These are phyloP conservation scores for Fragaria iinumae DNA, from an alignment of 306 rosid genomes.

Conservation along the genomic window DNA sequence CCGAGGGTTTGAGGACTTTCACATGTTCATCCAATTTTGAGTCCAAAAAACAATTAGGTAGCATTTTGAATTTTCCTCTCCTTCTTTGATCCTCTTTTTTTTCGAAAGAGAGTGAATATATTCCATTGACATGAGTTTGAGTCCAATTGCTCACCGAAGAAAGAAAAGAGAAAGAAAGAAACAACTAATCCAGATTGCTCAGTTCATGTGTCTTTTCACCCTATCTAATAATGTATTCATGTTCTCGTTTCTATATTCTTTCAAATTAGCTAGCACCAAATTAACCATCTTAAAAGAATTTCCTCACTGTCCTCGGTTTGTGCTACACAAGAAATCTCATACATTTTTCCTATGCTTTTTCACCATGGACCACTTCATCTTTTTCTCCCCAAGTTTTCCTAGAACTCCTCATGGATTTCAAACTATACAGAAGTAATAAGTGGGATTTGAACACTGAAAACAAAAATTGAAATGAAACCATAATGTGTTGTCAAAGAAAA, in stretches of 20 bases:
- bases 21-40: background rate
- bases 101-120: too few relatives aligned
- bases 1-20: background rate
- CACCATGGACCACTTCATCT: conserved; percentile 14
- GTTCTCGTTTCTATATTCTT: background rate
- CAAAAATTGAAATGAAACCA: background rate
- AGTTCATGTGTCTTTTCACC: background rate
- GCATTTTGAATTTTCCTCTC: background rate
- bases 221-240: background rate
- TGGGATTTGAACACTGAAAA: background rate
- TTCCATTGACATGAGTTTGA: too few relatives aligned
- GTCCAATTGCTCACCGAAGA: too few relatives aligned
- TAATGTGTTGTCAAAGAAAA: conserved; percentile 2
- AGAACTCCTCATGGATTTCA: background rate
- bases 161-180: too few relatives aligned
- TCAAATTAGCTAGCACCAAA: background rate
- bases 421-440: background rate
- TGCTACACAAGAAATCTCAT: background rate
- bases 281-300: conserved; percentile 12
- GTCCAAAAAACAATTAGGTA: background rate
- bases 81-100: background rate
- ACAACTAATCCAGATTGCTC: background rate
- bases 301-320: background rate
- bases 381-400: background rate
- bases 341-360: background rate